Evolutionary conservation across 2,329 filamentous ascomycete species (phyloP).

Genomic region (Xylaria hypoxylon): DNA sequence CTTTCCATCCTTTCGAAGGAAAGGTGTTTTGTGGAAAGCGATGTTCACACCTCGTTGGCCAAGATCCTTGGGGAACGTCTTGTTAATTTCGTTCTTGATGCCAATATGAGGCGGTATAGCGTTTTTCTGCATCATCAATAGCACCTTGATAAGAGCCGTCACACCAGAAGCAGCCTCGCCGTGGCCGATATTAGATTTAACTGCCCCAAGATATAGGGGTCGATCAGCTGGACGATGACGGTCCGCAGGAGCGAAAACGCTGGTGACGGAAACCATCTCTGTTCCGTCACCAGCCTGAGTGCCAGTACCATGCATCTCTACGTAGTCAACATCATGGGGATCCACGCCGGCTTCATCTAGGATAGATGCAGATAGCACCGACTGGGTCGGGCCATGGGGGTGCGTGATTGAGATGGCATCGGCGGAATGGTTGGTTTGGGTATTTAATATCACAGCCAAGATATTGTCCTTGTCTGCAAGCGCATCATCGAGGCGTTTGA

Average conservation of each 20-base stretch:
- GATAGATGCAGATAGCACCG: conserved; percentile 75
- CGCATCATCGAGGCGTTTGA: conserved; percentile 85
- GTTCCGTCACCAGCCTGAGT: conserved; percentile 86
- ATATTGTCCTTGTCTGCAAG: conserved; percentile 80
- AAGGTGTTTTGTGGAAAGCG: conserved; percentile 64
- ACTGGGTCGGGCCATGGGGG: conserved; percentile 82
- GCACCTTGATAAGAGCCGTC: conserved; percentile 72
- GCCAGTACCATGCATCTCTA: conserved; percentile 91
- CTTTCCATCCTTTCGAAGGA: conserved; percentile 61
- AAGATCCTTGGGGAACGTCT: conserved; percentile 68
- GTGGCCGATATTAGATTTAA: conserved; percentile 74
- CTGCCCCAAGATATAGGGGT: conserved; percentile 71
- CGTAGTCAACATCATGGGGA: conserved; percentile 81
- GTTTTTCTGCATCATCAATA: conserved; percentile 73
- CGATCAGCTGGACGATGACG: conserved; percentile 60
- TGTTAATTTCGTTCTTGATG: conserved; percentile 74
- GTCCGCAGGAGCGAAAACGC: conserved; percentile 61
- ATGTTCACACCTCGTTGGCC: conserved; percentile 69
- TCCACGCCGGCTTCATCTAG: conserved; percentile 79
- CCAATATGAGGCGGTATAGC: conserved; percentile 74
- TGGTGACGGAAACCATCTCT: conserved; percentile 82
- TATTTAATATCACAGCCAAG: conserved; percentile 79
- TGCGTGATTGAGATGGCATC: conserved; percentile 86
- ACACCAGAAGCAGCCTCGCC: conserved; percentile 71
- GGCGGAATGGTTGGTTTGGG: conserved; percentile 84